Evolutionary conservation across 805 yeast genomes (phyloP), one percentile per base, ranked within the genome.

Genomic region (Lachancea waltii): DNA sequence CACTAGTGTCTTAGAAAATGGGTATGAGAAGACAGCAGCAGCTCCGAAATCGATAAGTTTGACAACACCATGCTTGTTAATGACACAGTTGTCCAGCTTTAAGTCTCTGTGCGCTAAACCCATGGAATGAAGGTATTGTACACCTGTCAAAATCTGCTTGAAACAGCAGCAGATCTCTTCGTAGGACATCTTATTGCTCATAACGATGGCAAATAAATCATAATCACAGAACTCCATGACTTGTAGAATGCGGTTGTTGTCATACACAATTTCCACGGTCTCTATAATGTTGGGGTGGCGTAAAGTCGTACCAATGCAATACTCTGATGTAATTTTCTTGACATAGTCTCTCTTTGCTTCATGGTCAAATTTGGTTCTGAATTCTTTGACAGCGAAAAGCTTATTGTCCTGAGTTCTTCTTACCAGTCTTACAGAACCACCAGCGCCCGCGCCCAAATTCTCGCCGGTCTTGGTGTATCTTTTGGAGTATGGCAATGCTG

Each of bases 161-260:
- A 89, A 85, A 62, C 95, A 89, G 62, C 97, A 89, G 58, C 79
- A 79, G 25, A 85, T 73, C 60, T 89, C 97, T 31, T 71, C 77
- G 35, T 70, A 64, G 1, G 80, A 62, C 97, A 89, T 89, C 52
- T 84, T 82, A 50, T 86, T 85, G 36, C 89, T 79, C 95, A 89
- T 87, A 22, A 89, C 96, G 41, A 89, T 84, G 8, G 96, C 96
- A 62, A 89, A 89, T 48, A 89, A 68, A 58, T 89, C 97, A 57
- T 74, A 87, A 49, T 89, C 95, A 60, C 95, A 87, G 60, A 85
- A 89, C 56, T 89, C 97, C 94, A 89, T 83, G 33, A 89, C 89
- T 63, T 89, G 96, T 50, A 82, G 77, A 42, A 86, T 81, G 40
- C 90, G 70, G 45, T 85, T 92, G 48, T 81, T 78, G 53, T 89